These are phyloP conservation scores for Leccinum barrowsii DNA, from an alignment of 768 basidiomycete species.

Conservation along the genomic window DNA sequence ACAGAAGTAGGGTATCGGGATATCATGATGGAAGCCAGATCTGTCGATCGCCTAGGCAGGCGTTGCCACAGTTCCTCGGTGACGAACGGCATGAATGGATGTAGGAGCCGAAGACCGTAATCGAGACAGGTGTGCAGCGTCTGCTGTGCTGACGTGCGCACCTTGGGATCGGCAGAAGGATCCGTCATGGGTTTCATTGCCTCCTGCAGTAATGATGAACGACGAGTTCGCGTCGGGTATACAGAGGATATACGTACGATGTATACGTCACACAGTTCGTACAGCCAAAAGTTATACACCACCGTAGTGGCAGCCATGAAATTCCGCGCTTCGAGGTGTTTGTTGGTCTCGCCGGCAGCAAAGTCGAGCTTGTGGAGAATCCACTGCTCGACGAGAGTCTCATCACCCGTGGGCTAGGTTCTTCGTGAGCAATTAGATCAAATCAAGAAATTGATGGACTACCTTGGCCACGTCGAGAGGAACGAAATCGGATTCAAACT, in stretches of 20 bases:
- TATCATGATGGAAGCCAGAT: conserved; percentile 86
- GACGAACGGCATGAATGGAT: conserved; percentile 99
- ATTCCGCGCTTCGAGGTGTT: conserved; percentile 71
- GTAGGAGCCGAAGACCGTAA: conserved; percentile 81
- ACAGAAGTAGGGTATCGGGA: conserved; percentile 79
- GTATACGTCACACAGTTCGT: conserved; percentile 99
- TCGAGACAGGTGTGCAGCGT: conserved; percentile 95
- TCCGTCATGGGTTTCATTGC: conserved; percentile 99
- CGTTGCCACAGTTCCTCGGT: conserved; percentile 99
- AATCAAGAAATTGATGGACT: conserved; percentile 8
- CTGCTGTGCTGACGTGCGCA: conserved; percentile 84
- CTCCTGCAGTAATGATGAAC: conserved; percentile 53
- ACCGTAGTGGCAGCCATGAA: conserved; percentile 89
- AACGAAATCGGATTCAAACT: conserved; percentile 80
- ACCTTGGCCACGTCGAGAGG: conserved; percentile 72
- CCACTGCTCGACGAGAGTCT: conserved; percentile 93
- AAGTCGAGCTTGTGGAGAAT: conserved; percentile 90
- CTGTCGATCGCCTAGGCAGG: conserved; percentile 79
- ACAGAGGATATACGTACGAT: conserved; percentile 56
- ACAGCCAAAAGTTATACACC: conserved; percentile 93
- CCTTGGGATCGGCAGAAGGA: conserved; percentile 55
- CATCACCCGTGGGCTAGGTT: conserved; percentile 76
- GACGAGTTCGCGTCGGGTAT: background rate
- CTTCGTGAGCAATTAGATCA: background rate
- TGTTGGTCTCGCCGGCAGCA: conserved; percentile 75